Base-by-base conservation (phyloP, 2,329 filamentous ascomycete genomes). In the Xylariaceae sp. region DNA sequence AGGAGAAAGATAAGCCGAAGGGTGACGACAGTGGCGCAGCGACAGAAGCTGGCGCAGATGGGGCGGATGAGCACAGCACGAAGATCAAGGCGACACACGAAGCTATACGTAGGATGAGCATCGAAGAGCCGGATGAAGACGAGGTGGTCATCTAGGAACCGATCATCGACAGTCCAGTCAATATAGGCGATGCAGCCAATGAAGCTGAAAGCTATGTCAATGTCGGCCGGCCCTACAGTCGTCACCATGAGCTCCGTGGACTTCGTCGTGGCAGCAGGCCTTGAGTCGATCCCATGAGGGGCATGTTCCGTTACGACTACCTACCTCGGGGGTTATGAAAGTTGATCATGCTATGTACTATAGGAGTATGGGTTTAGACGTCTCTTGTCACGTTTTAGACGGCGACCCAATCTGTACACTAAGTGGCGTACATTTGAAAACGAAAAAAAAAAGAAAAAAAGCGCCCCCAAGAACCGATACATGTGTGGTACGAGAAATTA, bases 81-180 rank as follows among this genome's bases (percentile, higher is more conserved):
- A 72, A 67, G 57, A 73, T 78, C 12, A 70, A 71, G 57, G 66
- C 71, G 5, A 76, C 78, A 0, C 72, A 80, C 4, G 79, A 82
- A 65, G 80, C 80, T 2, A 73, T 73, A 61, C 71, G 75, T 51
- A 70, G 80, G 60, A 83, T 78, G 37, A 83, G 79, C 65, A 80
- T 84, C 48, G 80, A 84, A 66, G 80, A 83, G 53, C 76, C 79
- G 5, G 80, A 83, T 54, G 80, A 72, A 43, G 69, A 71, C 49
- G 70, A 71, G 62, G 68, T 70, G 56, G 66, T 70, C 47, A 63
- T 70, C 46, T 70, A 70, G 66, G 64, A 65, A 45, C 42, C 58
- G 56, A 56, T 53, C 37, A 59, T 57, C 27, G 51, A 57, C 43
- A 41, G 56, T 47, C 45, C 29, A 12, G 46, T 46, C 40, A 57